Evolutionary conservation across 352 stramenopile genomes (phyloP), one percentile per base, ranked within the genome.

Genomic region (Phytophthora cajani): DNA sequence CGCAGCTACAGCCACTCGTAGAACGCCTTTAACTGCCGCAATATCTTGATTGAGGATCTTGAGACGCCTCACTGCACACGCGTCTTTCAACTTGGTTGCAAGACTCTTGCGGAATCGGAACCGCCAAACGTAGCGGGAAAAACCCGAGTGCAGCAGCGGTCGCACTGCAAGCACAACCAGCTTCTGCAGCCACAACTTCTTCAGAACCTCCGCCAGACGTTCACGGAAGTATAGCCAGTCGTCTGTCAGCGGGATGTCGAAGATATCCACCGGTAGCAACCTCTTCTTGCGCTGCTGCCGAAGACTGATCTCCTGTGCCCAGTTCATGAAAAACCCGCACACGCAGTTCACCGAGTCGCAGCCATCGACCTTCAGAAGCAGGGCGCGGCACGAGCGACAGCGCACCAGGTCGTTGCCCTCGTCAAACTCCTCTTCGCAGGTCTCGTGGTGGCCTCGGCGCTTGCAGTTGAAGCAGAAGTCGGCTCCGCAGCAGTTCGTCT

Each of bases 391-490:
- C 25, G 49, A 53, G 46, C 77, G 79, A 30, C 83, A 91, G 8
- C 67, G 68, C 8, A 85, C 75, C 10, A 91, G 42, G 33, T 66
- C 73, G n/a, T 50, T 67, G 5, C 60, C 53, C 23, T 74, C 64
- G 36, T 78, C 52, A 4, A 72, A 73, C 5, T 67, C 69, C 5
- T 79, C 68, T 0, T 58, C 54, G n/a, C 67, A 73, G 11, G 54
- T 50, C 16, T 69, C 40, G 53, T 89, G 79, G 17, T 83, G 76
- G 19, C 62, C 68, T 4, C 30, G 23, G 17, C 69, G 54, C 53
- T 89, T 89, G 68, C 84, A 91, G 55, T 77, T 80, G 64, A 87
- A 91, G 52, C 84, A 91, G 21, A 88, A 67, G 6, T 53, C 47
- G n/a, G 46, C 32, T 30, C 61, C 52, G 58, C 81, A 89, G 50